These are phyloP conservation scores for Trichosporon sp. DNA, from an alignment of 1,284 basidiomycete species.

Conservation along the genomic window DNA sequence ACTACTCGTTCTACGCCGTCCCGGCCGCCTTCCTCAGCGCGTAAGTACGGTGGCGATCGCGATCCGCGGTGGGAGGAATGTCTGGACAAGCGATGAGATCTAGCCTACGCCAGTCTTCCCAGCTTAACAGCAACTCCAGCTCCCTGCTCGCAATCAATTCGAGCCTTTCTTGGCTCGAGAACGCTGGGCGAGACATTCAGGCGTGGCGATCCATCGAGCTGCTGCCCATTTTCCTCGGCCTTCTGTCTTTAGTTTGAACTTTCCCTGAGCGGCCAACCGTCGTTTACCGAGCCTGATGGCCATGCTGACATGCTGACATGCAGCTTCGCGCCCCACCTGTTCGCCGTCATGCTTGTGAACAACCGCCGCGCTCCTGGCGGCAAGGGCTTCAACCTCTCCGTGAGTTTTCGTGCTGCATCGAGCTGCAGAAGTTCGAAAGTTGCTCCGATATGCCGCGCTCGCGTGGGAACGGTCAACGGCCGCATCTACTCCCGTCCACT, in stretches of 20 bases:
- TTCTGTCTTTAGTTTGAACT: neutral
- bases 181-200: neutral
- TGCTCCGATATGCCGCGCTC: neutral
- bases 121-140: neutral
- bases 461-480: neutral
- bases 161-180: neutral
- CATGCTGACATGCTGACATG: neutral
- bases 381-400: conserved; percentile 21
- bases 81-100: no score
- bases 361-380: conserved; percentile 4
- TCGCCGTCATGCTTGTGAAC: conserved; percentile 16
- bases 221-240: neutral
- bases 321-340: conserved; percentile 22
- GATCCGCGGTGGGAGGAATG: neutral
- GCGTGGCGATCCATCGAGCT: neutral
- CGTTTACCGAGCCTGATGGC: neutral
- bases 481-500: neutral
- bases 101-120: no score
- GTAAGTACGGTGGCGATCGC: conserved; percentile 17
- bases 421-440: neutral
- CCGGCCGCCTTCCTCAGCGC: conserved; percentile 28
- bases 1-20: conserved; percentile 32
- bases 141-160: neutral
- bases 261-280: neutral
- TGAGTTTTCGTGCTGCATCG: conserved; percentile 10